Evolutionary conservation across 129 eudicot genomes (phyloP), one percentile per base, ranked within the genome.

Genomic region (Daucus carota): DNA sequence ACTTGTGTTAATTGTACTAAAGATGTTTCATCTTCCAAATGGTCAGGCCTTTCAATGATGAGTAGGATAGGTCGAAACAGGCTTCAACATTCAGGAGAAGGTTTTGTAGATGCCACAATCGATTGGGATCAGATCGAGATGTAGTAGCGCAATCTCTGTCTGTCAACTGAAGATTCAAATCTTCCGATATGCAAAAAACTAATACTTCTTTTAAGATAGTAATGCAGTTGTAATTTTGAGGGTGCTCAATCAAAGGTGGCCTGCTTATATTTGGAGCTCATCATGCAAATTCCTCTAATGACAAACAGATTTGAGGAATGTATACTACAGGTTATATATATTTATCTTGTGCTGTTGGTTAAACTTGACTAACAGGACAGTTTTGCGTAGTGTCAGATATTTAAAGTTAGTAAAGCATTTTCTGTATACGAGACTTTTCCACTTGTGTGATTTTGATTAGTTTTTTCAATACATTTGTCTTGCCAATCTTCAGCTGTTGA

Each of bases 11-110:
- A 40, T 40, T 5, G 8, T 40, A 40, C 43, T 40, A 40, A n/a
- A 18, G 24, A 18, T 24, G 16, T 20, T 57, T 24, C 9, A 8
- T 9, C 1, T 9, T 57, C 10, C 3, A 24, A 57, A n/a, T n/a
- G 5, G 14, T 11, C 88, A 89, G 95, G 95, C 73, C 95, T 89
- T 42, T 85, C 95, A 5, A 34, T 79, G 54, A 89, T 85, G 91
- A 85, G 87, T 38, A 80, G 80, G 62, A 76, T 89, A 57, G 75
- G 81, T 2, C 78, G 81, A 3, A 81, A 54, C 73, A 80, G 80
- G 73, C 71, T 84, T 79, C 85, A 80, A n/a, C 74, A 74, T 12
- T 52, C 59, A 6, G 87, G 76, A 5, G 31, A 24, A 45, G 72
- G 63, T 42, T 81, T 83, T 48, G 89, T 67, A 5, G 91, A 83